Base-by-base conservation (phyloP, 2,329 filamentous ascomycete genomes). In the Aspergillus vadensis region DNA sequence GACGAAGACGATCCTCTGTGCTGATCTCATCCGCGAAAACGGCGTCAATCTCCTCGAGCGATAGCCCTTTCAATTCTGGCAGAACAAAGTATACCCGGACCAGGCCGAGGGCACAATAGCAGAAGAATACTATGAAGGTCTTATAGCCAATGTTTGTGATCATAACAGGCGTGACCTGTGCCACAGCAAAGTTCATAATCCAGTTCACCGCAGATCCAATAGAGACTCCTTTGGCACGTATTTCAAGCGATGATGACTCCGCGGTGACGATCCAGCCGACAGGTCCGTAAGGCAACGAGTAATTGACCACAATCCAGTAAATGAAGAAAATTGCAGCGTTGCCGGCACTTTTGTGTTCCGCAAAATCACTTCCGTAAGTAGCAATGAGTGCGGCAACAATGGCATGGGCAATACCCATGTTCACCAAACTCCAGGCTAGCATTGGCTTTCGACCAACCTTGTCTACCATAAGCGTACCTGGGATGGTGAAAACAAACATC, bases 1-100 rank as follows among this genome's bases (percentile, higher is more conserved):
- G 25, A 27, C 25, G 25, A 27, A 27, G 25, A 6, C 25, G 25
- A 27, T 27, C 25, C 25, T 27, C 25, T 27, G 25, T 8, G 25
- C 25, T 27, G 25, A 27, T 6, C 25, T 27, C 25, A 27, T 27
- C 25, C 5, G 25, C 25, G 5, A 78, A 71, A 23, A 77, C 73
- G 4, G 61, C 75, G 65, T 86, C 83, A 68, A 79, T 77, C 70
- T 86, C 83, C 65, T 83, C 80, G 25, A 88, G 81, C 58, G 81
- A 77, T 63, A 77, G 78, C 77, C 83, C 82, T 77, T 88, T 86
- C 64, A 85, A 84, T 5, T 79, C 79, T 1, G 83, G 86, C 70
- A 88, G 78, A 64, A 66, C 71, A 57, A 70, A 68, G 50, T 61
- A 71, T 3, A 72, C 69, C 69, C 70, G 72, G 23, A 61, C 56